These are phyloP conservation scores for Penicillium sp. DNA, from an alignment of 2,329 filamentous ascomycete species.

Conservation along the genomic window DNA sequence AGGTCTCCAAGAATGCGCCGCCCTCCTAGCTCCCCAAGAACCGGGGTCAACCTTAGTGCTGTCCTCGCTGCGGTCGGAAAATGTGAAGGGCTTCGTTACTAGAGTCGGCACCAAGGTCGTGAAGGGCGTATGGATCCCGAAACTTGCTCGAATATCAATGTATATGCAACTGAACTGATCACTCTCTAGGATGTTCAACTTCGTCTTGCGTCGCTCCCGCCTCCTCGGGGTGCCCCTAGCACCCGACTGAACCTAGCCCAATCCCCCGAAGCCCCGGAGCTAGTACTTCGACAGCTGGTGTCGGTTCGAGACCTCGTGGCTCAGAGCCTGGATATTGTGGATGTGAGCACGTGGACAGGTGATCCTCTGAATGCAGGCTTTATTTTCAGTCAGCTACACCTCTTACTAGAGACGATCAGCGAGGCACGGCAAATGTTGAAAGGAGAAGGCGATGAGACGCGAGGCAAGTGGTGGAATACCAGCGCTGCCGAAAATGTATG, in stretches of 20 bases:
- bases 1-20: slow-evolving; percentile 84
- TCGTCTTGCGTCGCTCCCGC: slow-evolving; percentile 57
- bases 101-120: slow-evolving; percentile 86
- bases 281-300: slow-evolving; percentile 67
- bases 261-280: slow-evolving; percentile 53
- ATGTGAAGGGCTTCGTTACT: slow-evolving; percentile 88
- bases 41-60: slow-evolving; percentile 85
- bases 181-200: slow-evolving; percentile 66
- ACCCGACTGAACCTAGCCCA: slow-evolving; percentile 54
- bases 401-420: slow-evolving; percentile 59
- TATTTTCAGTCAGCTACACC: slow-evolving; percentile 56
- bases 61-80: slow-evolving; percentile 81
- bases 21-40: slow-evolving; percentile 78
- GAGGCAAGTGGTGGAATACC: slow-evolving; percentile 55
- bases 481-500: slow-evolving; percentile 57
- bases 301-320: slow-evolving; percentile 74
- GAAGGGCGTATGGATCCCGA: slow-evolving; percentile 67
- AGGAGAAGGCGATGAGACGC: slow-evolving; percentile 49
- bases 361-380: slow-evolving; percentile 59
- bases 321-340: slow-evolving; percentile 77
- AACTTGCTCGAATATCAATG: background rate
- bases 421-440: slow-evolving; percentile 60
- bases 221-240: slow-evolving; percentile 49
- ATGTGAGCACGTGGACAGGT: slow-evolving; percentile 70
- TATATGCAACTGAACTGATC: background rate